Conservation (phyloP, 208 protist species). For the Acanthamoeba polyphaga region DNA sequence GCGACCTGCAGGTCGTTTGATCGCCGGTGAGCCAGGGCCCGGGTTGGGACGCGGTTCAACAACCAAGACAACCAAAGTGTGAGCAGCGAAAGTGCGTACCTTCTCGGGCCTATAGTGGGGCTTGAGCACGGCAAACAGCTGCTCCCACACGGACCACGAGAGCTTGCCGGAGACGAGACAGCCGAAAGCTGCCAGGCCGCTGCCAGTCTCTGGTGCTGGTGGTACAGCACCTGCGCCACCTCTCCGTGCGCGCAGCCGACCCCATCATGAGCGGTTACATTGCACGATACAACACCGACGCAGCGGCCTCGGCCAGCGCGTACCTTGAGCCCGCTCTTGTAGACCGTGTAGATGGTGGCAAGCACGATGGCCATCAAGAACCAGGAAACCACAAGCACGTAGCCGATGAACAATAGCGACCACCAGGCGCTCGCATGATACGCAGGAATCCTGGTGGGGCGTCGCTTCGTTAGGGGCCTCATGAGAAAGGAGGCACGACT, state of each 20-base stretch:
- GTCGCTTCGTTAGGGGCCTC: not conserved
- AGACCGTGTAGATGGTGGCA: constrained; percentile 57
- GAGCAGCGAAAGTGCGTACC: not conserved
- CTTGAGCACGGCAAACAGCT: not conserved
- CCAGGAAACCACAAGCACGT: constrained; percentile 27
- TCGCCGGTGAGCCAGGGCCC: no score
- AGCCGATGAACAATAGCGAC: not conserved
- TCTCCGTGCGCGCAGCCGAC: not conserved
- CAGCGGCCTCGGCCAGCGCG: not conserved
- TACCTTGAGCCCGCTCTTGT: constrained; percentile 68
- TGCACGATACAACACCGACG: not conserved
- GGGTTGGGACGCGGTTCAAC: no score
- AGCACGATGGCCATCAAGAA: constrained; percentile 61
- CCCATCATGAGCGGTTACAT: not conserved
- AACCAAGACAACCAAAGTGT: not conserved
- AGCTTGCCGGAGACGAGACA: not conserved
- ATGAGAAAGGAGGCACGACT: not conserved
- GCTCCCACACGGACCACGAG: not conserved
- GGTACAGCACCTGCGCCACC: constrained; percentile 42
- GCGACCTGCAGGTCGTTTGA: not conserved
- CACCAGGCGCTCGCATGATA: not conserved
- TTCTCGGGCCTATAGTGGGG: not conserved
- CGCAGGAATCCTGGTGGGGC: not conserved
- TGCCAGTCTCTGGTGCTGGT: constrained; percentile 32
- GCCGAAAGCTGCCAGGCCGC: constrained; percentile 56